Conservation (phyloP, 305 asterid genomes). For the Solanum hybrid region DNA sequence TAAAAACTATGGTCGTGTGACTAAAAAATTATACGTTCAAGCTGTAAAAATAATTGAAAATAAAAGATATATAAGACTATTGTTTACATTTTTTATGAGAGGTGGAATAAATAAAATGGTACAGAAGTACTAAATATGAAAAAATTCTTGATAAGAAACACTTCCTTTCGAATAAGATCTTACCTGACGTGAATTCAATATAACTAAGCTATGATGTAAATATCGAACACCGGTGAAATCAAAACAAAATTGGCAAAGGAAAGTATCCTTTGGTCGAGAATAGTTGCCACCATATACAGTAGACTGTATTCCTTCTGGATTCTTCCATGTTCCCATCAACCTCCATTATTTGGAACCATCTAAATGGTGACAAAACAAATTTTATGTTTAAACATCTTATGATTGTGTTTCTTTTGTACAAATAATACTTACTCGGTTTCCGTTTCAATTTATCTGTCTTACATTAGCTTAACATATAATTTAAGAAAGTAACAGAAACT, state of each 20-base stretch:
- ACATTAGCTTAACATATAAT: too few relatives aligned
- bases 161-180: too few relatives aligned
- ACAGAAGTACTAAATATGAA: neutral
- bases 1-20: neutral
- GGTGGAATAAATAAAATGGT: neutral
- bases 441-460: accelerated
- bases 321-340: neutral
- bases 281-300: neutral
- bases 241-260: neutral
- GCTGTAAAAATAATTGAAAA: too few relatives aligned
- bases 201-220: too few relatives aligned
- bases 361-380: neutral
- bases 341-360: neutral
- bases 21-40: too few relatives aligned
- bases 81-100: neutral
- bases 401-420: neutral
- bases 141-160: too few relatives aligned
- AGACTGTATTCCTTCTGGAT: neutral
- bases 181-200: accelerated
- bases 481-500: too few relatives aligned
- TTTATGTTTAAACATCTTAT: neutral
- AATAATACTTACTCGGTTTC: neutral
- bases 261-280: neutral
- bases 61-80: too few relatives aligned
- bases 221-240: accelerated